Evolutionary conservation across 441 rosid species (phyloP).

Genomic region (Metrosideros polymorpha): DNA sequence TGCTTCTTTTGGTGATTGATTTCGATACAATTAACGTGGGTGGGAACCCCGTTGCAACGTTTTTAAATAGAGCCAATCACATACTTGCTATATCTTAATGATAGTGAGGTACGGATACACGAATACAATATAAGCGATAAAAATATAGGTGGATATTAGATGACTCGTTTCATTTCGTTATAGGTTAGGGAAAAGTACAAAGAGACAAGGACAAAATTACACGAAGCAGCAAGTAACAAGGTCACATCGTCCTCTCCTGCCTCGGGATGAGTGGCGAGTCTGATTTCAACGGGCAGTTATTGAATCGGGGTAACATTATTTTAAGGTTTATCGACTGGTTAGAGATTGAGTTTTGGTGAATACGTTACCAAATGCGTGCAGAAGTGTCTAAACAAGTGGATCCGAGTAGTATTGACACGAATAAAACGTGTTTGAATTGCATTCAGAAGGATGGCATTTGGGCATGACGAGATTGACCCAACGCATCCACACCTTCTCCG

Average conservation of each 20-base stretch:
- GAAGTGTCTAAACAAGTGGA: neutral
- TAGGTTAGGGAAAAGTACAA: neutral
- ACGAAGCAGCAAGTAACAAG: neutral
- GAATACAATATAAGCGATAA: neutral
- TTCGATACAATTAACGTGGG: neutral
- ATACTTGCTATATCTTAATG: neutral
- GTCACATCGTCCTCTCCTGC: neutral
- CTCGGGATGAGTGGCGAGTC: neutral
- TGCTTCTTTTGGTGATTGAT: neutral
- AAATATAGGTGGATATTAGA: neutral
- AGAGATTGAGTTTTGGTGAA: neutral
- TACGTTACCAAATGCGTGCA: accelerated
- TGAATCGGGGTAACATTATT: neutral
- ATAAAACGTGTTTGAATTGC: neutral
- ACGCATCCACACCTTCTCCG: neutral
- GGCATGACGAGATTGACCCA: neutral
- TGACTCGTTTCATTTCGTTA: neutral
- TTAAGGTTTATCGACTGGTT: neutral
- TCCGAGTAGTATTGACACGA: neutral
- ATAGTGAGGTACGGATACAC: neutral
- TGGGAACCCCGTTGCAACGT: neutral
- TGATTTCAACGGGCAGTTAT: neutral
- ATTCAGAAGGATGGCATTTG: neutral
- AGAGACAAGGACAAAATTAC: neutral
- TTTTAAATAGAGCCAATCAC: neutral